Base-by-base conservation (phyloP, 1,284 basidiomycete species). In the Ustilago bromivora region DNA sequence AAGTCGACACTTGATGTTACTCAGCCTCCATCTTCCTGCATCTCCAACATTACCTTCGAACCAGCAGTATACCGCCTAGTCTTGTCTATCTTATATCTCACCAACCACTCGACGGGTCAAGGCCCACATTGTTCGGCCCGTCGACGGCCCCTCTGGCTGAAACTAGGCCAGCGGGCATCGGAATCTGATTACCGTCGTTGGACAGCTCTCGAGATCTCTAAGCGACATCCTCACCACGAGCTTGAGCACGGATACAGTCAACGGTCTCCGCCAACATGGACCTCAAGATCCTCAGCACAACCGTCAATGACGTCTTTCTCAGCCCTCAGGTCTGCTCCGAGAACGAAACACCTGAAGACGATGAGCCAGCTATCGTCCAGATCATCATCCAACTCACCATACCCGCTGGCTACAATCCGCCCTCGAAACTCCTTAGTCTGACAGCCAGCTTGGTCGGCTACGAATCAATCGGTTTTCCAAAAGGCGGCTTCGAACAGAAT, bases 251-350 rank as follows among this genome's bases (percentile, higher is more conserved):
- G 23, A 28, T 28, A 28, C 23, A 28, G 23, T 28, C 23, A 28
- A 28, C 23, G 23, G 23, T 51, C 19, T 43, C n/a, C 34, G 49
- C 49, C 41, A 69, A 32, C 11, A 77, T 77, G 74, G 70, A 77
- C 15, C 77, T 79, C 66, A 79, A 79, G 41, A 75, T 79, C 55
- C 70, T 79, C 53, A 72, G 70, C 64, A 75, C 77, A 54, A 70
- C 73, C 35, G 70, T 71, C 53, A 76, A 75, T 49, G 73, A 79
- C 52, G 31, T 77, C 60, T 77, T 72, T 17, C 74, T 77, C 54
- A 68, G 47, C 31, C 74, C 74, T 6, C 66, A 69, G 36, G 49
- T 72, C 3, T 56, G 74, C 34, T 66, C 66, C 36, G 74, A 70
- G 17, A 66, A 66, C 47, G 74, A 77, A 35, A 58, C 62, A 0